Evolutionary conservation across 2,329 filamentous ascomycete species (phyloP), one percentile per base, ranked within the genome.

Genomic region (Alternaria sp.): DNA sequence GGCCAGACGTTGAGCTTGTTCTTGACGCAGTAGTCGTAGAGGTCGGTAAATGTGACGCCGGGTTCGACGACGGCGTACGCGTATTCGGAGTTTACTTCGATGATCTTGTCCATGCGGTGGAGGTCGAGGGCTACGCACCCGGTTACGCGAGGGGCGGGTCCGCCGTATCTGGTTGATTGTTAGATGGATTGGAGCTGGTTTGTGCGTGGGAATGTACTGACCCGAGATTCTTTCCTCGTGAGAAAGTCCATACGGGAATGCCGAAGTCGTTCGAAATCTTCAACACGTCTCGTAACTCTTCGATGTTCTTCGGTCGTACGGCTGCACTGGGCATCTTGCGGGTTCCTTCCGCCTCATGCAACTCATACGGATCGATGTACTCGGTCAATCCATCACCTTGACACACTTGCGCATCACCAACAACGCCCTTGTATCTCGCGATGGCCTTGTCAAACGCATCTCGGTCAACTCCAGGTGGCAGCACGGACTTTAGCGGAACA

Each of bases 311-410:
- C 0, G 75, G 74, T 73, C 82, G 80, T 15, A 84, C 79, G 8
- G 82, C 82, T 7, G 81, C 82, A 51, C 82, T 81, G 3, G 82
- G 82, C 47, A 84, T 76, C 46, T 78, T 81, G 23, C 82, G 76
- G 57, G 76, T 71, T 5, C 77, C 74, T 6, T 78, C 78, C 4
- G 74, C 75, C 62, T 84, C 82, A 4, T 78, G 78, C 10, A 84
- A 75, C 70, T 84, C 82, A 58, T 84, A 84, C 2, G 83, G 82
- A 58, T 84, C 82, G 46, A 84, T 81, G 61, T 84, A 84, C 60
- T 84, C 82, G 6, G 73, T 78, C 33, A 84, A 63, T 1, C 69
- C 75, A 23, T 79, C 73, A n/a, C 78, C 77, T 6, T 74, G 72
- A 56, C 82, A 79, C 1, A 84, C 80, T 4, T 80, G 75, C 15